These are phyloP conservation scores for Candida sphagnicola DNA, from an alignment of 805 yeast genomes.

Conservation along the genomic window DNA sequence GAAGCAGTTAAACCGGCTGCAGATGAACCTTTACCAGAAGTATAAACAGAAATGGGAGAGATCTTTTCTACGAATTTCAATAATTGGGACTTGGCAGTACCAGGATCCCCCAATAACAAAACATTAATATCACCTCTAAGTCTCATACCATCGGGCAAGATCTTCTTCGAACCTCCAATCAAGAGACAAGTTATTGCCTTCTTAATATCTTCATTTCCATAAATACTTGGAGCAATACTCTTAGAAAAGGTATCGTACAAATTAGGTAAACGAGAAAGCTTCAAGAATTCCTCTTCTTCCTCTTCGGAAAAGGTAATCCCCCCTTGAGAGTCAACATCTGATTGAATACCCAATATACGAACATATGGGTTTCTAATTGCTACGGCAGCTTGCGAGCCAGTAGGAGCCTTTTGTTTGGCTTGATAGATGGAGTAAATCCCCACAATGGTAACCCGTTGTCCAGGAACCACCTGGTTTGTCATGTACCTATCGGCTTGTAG, in stretches of 20 bases:
- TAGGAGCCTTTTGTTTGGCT: constrained; percentile 50
- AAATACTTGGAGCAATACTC: constrained; percentile 95
- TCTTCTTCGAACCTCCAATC: constrained; percentile 91
- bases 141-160: constrained; percentile 94
- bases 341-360: constrained; percentile 79
- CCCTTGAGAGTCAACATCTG: constrained; percentile 69
- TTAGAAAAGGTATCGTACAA: constrained; percentile 79
- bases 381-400: constrained; percentile 46
- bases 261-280: constrained; percentile 76
- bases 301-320: constrained; percentile 73
- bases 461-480: constrained; percentile 90
- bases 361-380: constrained; percentile 93
- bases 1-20: constrained; percentile 99
- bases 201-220: constrained; percentile 89
- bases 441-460: constrained; percentile 85
- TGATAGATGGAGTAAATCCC: constrained; percentile 94
- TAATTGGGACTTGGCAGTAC: constrained; percentile 97
- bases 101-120: constrained; percentile 93
- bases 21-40: constrained; percentile 98
- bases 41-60: constrained; percentile 90
- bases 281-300: constrained; percentile 88
- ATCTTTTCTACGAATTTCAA: constrained; percentile 93
- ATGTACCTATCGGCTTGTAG: constrained; percentile 85
- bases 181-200: constrained; percentile 88
- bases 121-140: constrained; percentile 97